A percentile compares a stretch with the other conserved stretches of the same genome.
phyloP scores from a whole-genome alignment of 352 stramenopile species.

The Discostella stelligera region DNA sequence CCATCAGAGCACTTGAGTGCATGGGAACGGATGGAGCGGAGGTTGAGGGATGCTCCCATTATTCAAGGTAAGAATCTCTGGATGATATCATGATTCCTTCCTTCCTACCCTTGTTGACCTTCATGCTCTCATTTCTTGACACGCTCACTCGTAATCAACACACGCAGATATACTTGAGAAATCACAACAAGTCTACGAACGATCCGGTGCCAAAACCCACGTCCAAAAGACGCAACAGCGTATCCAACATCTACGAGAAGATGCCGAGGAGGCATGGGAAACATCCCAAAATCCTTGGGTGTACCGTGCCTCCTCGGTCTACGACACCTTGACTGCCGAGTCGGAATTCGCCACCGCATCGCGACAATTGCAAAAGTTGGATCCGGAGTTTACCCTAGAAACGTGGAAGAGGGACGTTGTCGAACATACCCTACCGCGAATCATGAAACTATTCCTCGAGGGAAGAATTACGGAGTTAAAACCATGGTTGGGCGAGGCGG shows the following conservation, averaged over 20 bases:
- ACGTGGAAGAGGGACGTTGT: conserved; percentile 94
- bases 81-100: conserved; percentile 7
- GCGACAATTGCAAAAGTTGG: conserved; percentile 90
- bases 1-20: conserved; percentile 86
- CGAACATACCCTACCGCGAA: conserved; percentile 90
- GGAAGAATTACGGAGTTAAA: conserved; percentile 93
- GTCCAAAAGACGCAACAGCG: conserved; percentile 60
- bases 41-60: conserved; percentile 92
- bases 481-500: conserved; percentile 93
- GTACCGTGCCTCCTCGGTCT: conserved; percentile 96
- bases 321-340: conserved; percentile 96
- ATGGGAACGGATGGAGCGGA: conserved; percentile 91
- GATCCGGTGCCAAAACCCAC: conserved; percentile 59
- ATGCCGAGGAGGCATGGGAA: conserved; percentile 92
- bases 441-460: conserved; percentile 93
- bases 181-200: conserved; percentile 67
- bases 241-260: conserved; percentile 72
- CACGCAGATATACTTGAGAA: conserved; percentile 62
- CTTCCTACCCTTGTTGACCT: not conserved
- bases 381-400: conserved; percentile 96
- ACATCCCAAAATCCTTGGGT: conserved; percentile 98
- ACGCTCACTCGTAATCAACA: not conserved
- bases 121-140: not conserved
- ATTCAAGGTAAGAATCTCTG: conserved; percentile 79
- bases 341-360: conserved; percentile 93